phyloP scores from a whole-genome alignment of 306 rosid genomes.

The Phaseolus lunatus region DNA sequence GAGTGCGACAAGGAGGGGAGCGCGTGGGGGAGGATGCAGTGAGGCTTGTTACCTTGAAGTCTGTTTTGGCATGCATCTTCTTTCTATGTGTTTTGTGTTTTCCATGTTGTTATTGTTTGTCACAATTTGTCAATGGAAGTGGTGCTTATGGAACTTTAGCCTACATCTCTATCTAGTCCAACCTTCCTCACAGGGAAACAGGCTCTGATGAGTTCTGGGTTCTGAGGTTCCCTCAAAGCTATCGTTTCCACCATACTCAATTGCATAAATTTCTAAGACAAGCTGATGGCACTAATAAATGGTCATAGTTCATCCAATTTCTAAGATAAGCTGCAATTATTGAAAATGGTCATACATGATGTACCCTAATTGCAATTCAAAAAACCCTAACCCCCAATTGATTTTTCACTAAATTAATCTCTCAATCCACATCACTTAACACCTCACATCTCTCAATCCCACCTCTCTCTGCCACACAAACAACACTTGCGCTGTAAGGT shows the following conservation, averaged over 20 bases:
- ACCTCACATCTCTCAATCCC: too few relatives aligned
- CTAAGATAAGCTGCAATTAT: too few relatives aligned
- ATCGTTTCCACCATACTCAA: slow-evolving; percentile 58
- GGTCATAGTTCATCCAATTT: slow-evolving; percentile 67
- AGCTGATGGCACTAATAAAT: slow-evolving; percentile 67
- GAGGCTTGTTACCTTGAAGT: slow-evolving; percentile 89
- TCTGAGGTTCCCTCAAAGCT: slow-evolving; percentile 68
- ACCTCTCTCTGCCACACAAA: too few relatives aligned
- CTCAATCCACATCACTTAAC: too few relatives aligned
- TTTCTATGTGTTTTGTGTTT: neutral
- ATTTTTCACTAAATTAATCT: too few relatives aligned
- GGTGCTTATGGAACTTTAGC: slow-evolving; percentile 77
- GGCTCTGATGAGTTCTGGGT: slow-evolving; percentile 55
- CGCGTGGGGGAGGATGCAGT: slow-evolving; percentile 80
- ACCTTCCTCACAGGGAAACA: slow-evolving; percentile 64
- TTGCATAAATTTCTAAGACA: slow-evolving; percentile 51
- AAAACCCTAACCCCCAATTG: too few relatives aligned
- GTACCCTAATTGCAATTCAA: too few relatives aligned
- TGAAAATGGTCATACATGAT: too few relatives aligned
- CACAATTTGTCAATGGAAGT: too few relatives aligned
- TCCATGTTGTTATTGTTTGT: too few relatives aligned
- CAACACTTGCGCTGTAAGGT: too few relatives aligned
- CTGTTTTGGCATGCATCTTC: slow-evolving; percentile 92
- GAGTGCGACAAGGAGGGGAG: slow-evolving; percentile 91
- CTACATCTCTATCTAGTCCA: slow-evolving; percentile 62